These are phyloP conservation scores for Pichia kudriavzevii DNA, from an alignment of 1,139 yeast genomes.

Conservation along the genomic window DNA sequence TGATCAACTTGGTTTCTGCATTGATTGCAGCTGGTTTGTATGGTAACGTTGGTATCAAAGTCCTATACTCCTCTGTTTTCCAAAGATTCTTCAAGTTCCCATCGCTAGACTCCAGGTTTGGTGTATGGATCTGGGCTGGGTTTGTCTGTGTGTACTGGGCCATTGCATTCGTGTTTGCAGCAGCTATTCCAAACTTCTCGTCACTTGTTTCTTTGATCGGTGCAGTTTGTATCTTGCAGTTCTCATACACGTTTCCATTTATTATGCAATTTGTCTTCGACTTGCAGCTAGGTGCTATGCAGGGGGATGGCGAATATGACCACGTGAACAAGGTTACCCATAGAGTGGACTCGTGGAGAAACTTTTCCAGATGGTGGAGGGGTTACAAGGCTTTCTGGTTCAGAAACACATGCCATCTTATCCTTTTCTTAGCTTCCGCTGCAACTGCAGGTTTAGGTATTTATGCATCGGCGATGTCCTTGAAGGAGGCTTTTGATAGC, in stretches of 20 bases:
- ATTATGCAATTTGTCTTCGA: conserved; percentile 31
- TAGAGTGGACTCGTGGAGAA: conserved; percentile 30
- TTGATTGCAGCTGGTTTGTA: conserved; percentile 38
- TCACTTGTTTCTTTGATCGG: conserved; percentile 43
- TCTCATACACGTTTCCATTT: conserved; percentile 41
- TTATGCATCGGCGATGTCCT: conserved; percentile 27
- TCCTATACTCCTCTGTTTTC: conserved; percentile 33
- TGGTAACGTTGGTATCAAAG: conserved; percentile 39
- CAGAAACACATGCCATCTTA: conserved; percentile 23
- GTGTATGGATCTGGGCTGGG: conserved; percentile 32
- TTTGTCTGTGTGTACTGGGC: conserved; percentile 36
- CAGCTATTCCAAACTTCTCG: conserved; percentile 48
- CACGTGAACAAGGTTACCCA: conserved; percentile 27
- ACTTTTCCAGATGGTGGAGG: conserved; percentile 29
- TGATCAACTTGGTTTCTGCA: conserved; percentile 32
- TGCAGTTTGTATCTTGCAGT: conserved; percentile 41
- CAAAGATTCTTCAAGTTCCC: conserved; percentile 32
- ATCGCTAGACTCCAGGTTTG: conserved; percentile 27
- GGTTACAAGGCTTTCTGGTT: conserved; percentile 15
- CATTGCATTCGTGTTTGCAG: conserved; percentile 38
- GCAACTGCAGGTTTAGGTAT: conserved; percentile 34
- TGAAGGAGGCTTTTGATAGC: conserved; percentile 12
- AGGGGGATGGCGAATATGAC: conserved; percentile 29
- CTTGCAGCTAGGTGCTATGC: conserved; percentile 30
- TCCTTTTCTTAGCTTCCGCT: conserved; percentile 32